A percentile compares a stretch with the other conserved stretches of the same genome.
phyloP scores from a whole-genome alignment of 2,329 filamentous ascomycete genomes.

The Fusarium dlaminii region DNA sequence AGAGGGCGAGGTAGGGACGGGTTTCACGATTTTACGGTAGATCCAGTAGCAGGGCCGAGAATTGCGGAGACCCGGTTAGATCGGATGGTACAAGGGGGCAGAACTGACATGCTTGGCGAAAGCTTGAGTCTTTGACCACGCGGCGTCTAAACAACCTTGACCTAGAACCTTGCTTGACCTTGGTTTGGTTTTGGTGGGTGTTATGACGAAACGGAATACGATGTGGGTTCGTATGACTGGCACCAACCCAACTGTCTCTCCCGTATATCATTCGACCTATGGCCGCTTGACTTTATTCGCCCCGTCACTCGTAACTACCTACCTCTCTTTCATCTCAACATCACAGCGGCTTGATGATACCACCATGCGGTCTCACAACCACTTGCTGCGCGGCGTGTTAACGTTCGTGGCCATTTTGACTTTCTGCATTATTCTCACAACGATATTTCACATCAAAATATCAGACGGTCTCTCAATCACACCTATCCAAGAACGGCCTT shows the following conservation, averaged over 20 bases:
- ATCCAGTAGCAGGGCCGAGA: not conserved
- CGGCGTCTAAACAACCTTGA: not conserved
- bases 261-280: constrained; percentile 3
- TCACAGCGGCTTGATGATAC: not conserved
- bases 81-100: constrained; percentile 19
- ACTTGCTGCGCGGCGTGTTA: constrained; percentile 13
- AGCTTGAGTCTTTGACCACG: constrained; percentile 15
- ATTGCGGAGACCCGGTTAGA: constrained; percentile 12
- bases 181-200: not conserved
- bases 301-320: not conserved
- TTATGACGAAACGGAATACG: constrained; percentile 6
- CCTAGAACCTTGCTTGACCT: not conserved
- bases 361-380: constrained; percentile 18
- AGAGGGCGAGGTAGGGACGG: not conserved
- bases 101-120: constrained; percentile 23
- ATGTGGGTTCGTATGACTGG: not conserved
- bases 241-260: not conserved
- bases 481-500: constrained; percentile 13
- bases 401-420: constrained; percentile 12
- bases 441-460: constrained; percentile 23
- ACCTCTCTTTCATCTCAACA: not conserved
- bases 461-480: constrained; percentile 6
- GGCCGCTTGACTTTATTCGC: not conserved
- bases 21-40: constrained; percentile 11
- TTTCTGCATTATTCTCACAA: constrained; percentile 5